phyloP scores from a whole-genome alignment of 768 basidiomycete genomes.

The Leucocoprinus sp. region DNA sequence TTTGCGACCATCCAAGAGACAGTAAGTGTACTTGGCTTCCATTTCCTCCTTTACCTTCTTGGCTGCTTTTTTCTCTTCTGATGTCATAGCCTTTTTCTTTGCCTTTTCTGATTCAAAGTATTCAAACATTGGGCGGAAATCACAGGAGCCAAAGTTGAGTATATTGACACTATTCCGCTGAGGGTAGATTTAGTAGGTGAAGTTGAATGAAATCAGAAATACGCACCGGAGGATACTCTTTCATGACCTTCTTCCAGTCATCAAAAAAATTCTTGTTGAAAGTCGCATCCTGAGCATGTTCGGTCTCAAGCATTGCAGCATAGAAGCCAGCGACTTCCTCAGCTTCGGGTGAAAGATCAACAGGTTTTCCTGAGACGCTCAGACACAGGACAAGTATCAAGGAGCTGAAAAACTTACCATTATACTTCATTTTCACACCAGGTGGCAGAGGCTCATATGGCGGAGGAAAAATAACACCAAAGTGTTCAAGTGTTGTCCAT shows the following conservation, averaged over 20 bases:
- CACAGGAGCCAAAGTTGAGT: slow-evolving; percentile 68
- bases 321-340: slow-evolving; percentile 99
- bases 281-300: slow-evolving; percentile 78
- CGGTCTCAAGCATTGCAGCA: slow-evolving; percentile 84
- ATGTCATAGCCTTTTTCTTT: slow-evolving; percentile 80
- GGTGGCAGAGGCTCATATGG: slow-evolving; percentile 82
- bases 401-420: slow-evolving; percentile 47
- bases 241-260: slow-evolving; percentile 75
- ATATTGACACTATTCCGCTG: slow-evolving; percentile 73
- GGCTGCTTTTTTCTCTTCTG: slow-evolving; percentile 84
- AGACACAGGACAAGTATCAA: not conserved
- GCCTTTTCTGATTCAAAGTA: slow-evolving; percentile 89
- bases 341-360: slow-evolving; percentile 74
- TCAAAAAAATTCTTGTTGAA: slow-evolving; percentile 97
- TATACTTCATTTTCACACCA: slow-evolving; percentile 88
- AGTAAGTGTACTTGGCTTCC: slow-evolving; percentile 79
- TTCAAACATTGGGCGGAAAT: slow-evolving; percentile 92
- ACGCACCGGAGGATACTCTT: slow-evolving; percentile 76
- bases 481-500: slow-evolving; percentile 94
- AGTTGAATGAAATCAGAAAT: slow-evolving; percentile 9
- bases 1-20: slow-evolving; percentile 90
- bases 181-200: slow-evolving; percentile 8
- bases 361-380: slow-evolving; percentile 50
- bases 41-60: slow-evolving; percentile 80
- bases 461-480: slow-evolving; percentile 92